Evolutionary conservation across 768 basidiomycete genomes (phyloP).

Genomic region (Cytidiella melzeri): DNA sequence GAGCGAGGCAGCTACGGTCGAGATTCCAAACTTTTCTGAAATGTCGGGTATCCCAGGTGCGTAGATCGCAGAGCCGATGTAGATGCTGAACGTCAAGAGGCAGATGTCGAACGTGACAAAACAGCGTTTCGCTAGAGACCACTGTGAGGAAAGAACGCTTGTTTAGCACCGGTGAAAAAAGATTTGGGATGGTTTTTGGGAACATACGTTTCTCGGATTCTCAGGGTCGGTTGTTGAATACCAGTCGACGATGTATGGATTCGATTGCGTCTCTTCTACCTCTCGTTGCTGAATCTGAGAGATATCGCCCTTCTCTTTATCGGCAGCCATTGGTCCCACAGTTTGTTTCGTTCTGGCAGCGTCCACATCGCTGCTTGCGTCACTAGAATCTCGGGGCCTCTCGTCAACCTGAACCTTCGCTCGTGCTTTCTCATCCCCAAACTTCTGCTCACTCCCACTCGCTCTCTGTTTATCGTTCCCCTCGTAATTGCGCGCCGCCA

Average conservation of each 20-base stretch:
- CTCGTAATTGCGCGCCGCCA: not conserved
- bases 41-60: slow-evolving; percentile 25
- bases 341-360: not conserved
- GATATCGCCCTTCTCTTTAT: slow-evolving; percentile 6
- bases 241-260: slow-evolving; percentile 20
- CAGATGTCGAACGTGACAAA: slow-evolving; percentile 30
- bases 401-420: not conserved
- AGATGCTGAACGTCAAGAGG: slow-evolving; percentile 28
- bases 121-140: slow-evolving; percentile 24
- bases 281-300: not conserved
- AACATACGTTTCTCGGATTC: slow-evolving; percentile 18
- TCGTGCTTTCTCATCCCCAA: not conserved
- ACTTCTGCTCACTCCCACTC: not conserved
- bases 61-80: slow-evolving; percentile 31
- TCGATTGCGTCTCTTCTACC: not conserved
- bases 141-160: slow-evolving; percentile 11
- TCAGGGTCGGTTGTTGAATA: slow-evolving; percentile 25
- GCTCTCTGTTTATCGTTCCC: not conserved
- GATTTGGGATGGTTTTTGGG: not conserved
- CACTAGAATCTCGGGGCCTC: not conserved
- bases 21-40: slow-evolving; percentile 23
- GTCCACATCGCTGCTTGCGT: not conserved
- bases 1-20: slow-evolving; percentile 24
- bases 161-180: not conserved
- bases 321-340: not conserved